Evolutionary conservation across 2,329 filamentous ascomycete species (phyloP), one percentile per base, ranked within the genome.

Genomic region (Fonsecaea nubica): DNA sequence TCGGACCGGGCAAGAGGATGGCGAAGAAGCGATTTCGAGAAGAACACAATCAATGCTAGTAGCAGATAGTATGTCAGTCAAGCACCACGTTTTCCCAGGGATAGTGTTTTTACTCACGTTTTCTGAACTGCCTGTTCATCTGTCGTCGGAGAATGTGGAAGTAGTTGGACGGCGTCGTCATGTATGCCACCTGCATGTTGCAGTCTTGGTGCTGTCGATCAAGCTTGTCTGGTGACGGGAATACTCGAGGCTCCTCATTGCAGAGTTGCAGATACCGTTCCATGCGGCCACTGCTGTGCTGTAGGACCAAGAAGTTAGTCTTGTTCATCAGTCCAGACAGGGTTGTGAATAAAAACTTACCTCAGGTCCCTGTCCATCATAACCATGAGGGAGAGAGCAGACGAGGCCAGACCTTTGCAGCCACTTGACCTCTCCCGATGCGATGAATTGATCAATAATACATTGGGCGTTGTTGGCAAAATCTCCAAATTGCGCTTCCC

Each of bases 401-500:
- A 99, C 92, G 58, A 99, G 88, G 76, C 95, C 95, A 62, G 93
- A 97, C 80, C 95, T 90, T 84, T 99, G 95, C 82, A 98, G 90
- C 95, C 95, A 99, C 84, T 99, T 99, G 72, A 92, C 90, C 83
- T 99, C 95, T 77, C 95, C 95, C 69, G 95, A 97, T 58, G 95
- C 94, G 74, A 99, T 90, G 82, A 99, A 99, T 82, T 99, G 95
- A 80, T 99, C 95, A 76, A 99, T 96, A 80, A 99, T 96, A 79
- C 93, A 96, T 82, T 99, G 95, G 52, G 95, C 94, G 77, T 97
- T 99, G 87, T 99, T 99, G 85, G 95, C 95, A 76, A 99, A 99
- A 81, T 99, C 95, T 85, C 95, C 95, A 76, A 99, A 99, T 81
- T 99, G 95, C 42, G 95, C 95, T 83, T 99, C 95, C 95, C 95